phyloP scores from a whole-genome alignment of 140 eudicot genomes.

The Stevia rebaudiana region DNA sequence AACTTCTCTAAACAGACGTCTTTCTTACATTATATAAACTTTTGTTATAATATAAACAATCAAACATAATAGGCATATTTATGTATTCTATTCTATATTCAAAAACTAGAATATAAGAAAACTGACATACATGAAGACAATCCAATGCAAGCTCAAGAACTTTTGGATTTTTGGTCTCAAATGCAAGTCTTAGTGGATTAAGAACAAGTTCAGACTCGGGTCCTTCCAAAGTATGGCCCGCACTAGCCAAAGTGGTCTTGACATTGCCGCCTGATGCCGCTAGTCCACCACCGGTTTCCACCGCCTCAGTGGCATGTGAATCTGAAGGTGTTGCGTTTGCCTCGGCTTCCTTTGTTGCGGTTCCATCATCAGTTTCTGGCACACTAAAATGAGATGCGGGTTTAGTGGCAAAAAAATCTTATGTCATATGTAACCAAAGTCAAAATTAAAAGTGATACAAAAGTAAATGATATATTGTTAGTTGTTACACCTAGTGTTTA shows the following conservation, averaged over 20 bases:
- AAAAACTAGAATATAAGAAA: conserved; percentile 6
- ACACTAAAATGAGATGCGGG: conserved; percentile 31
- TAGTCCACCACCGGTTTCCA: conserved; percentile 28
- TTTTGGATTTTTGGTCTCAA: conserved; percentile 81
- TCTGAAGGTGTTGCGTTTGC: conserved; percentile 33
- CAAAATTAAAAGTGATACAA: background rate
- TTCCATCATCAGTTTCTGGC: conserved; percentile 47
- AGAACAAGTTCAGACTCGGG: conserved; percentile 69
- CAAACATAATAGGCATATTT: background rate
- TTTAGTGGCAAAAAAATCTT: background rate
- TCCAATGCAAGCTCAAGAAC: conserved; percentile 82
- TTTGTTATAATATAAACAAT: conserved; percentile 7
- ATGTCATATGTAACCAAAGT: background rate
- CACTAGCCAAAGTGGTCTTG: conserved; percentile 57
- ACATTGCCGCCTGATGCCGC: conserved; percentile 38
- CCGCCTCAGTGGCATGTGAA: conserved; percentile 36
- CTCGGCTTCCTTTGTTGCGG: conserved; percentile 37
- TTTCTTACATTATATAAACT: conserved; percentile 3
- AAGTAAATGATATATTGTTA: background rate
- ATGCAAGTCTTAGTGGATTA: conserved; percentile 85
- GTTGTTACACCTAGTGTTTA: background rate
- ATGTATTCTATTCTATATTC: conserved; percentile 9
- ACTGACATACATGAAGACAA: conserved; percentile 79
- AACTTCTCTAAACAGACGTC: conserved; percentile 19
- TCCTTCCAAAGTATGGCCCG: conserved; percentile 72